phyloP scores from a whole-genome alignment of 2,329 filamentous ascomycete genomes.

The Clarireedia sp. region DNA sequence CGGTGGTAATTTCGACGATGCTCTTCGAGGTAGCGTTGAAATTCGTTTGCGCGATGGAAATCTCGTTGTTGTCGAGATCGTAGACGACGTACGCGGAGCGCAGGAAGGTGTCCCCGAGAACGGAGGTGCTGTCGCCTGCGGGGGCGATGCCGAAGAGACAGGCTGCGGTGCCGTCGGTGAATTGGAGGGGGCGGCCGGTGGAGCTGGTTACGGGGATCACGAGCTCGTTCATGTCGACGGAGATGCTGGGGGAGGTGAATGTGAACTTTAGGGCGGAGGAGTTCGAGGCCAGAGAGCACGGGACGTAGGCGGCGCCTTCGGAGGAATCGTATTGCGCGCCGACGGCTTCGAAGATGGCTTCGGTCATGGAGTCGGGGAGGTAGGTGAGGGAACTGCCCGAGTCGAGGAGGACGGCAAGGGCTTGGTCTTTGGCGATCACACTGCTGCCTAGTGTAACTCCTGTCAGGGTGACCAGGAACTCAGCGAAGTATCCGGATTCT shows the following conservation, averaged over 20 bases:
- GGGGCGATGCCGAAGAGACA: slow-evolving; percentile 64
- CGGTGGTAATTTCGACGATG: slow-evolving; percentile 48
- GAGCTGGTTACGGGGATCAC: slow-evolving; percentile 43
- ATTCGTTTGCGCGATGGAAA: slow-evolving; percentile 60
- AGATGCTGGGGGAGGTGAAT: slow-evolving; percentile 47
- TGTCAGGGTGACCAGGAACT: slow-evolving; percentile 65
- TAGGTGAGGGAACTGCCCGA: slow-evolving; percentile 62
- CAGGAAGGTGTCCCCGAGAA: slow-evolving; percentile 69
- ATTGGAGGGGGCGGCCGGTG: slow-evolving; percentile 40
- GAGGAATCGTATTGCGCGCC: slow-evolving; percentile 49
- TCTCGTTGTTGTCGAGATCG: slow-evolving; percentile 63
- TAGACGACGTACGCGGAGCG: slow-evolving; percentile 70
- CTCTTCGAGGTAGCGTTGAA: slow-evolving; percentile 47
- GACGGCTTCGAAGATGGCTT: slow-evolving; percentile 49
- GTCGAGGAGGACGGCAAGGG: slow-evolving; percentile 61
- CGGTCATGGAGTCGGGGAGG: slow-evolving; percentile 48
- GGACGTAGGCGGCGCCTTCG: slow-evolving; percentile 51
- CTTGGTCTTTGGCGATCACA: slow-evolving; percentile 39
- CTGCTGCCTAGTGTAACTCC: slow-evolving; percentile 39
- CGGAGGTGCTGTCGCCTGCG: slow-evolving; percentile 44
- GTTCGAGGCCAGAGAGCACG: slow-evolving; percentile 43
- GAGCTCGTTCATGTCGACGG: slow-evolving; percentile 50
- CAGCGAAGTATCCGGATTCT: slow-evolving; percentile 42
- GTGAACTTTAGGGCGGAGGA: slow-evolving; percentile 41
- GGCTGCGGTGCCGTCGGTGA: slow-evolving; percentile 44